Percentiles rank a stretch among this genome's conserved stretches.
phyloP scores from a whole-genome alignment of 1,284 basidiomycete genomes.

The Tremellales sp. region DNA sequence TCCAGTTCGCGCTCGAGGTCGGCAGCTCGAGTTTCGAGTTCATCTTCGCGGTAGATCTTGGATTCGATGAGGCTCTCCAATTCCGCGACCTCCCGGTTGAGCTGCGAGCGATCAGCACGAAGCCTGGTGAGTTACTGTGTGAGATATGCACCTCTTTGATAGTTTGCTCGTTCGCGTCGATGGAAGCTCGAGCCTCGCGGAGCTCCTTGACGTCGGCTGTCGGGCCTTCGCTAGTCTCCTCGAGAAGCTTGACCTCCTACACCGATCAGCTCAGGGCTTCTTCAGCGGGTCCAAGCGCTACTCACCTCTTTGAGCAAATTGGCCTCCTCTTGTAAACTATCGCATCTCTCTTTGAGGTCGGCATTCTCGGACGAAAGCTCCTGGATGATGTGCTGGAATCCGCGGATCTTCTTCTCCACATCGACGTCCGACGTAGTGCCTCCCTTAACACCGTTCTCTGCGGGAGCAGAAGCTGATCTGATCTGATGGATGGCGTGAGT shows the following conservation, averaged over 20 bases:
- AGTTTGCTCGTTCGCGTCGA: constrained; percentile 18
- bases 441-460: constrained; percentile 10
- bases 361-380: constrained; percentile 78
- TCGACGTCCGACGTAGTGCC: constrained; percentile 23
- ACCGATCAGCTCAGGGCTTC: not conserved
- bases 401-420: constrained; percentile 40
- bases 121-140: too few species aligned
- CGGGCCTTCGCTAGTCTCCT: constrained; percentile 20
- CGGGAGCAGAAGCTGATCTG: constrained; percentile 9
- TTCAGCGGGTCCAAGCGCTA: not conserved
- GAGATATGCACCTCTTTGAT: constrained; percentile 34
- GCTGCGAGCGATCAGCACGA: constrained; percentile 49
- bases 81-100: constrained; percentile 85
- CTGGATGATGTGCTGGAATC: constrained; percentile 68
- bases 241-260: constrained; percentile 38
- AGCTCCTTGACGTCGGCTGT: constrained; percentile 27
- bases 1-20: constrained; percentile 55
- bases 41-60: constrained; percentile 93
- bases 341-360: constrained; percentile 60
- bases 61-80: constrained; percentile 83
- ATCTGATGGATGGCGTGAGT: not conserved
- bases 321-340: constrained; percentile 72
- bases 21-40: constrained; percentile 79
- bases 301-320: constrained; percentile 58
- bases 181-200: constrained; percentile 24